Evolutionary conservation across 2,329 filamentous ascomycete species (phyloP), one percentile per base, ranked within the genome.

Genomic region (Penicillium sp.): DNA sequence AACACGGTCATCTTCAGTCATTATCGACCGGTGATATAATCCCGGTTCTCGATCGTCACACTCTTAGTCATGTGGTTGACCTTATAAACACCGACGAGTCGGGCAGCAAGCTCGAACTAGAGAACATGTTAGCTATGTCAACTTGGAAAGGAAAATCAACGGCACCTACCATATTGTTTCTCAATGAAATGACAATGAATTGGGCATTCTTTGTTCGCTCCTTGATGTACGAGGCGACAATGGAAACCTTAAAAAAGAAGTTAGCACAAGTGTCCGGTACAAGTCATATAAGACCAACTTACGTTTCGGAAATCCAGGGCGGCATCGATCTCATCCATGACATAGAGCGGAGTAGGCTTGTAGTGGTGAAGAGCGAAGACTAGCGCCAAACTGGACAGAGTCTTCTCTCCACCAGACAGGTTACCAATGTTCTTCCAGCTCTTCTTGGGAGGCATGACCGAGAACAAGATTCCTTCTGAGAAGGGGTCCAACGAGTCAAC

Each of bases 381-480:
- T 57, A 99, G 79, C 23, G 94, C 94, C 76, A 99, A 78, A 76
- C 89, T 93, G 66, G 90, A 94, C 61, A 99, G 79, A 38, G 94
- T 99, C 85, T 99, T 99, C 79, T 99, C 94, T 62, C 94, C 94
- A 81, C 94, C 94, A 33, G 89, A 93, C 66, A 99, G 74, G 74
- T 99, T 97, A 71, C 89, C 89, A 72, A 99, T 99, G 73, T 97
- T 99, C 84, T 97, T 99, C 96, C 96, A 99, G 71, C 89, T 94
- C 84, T 99, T 99, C 85, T 99, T 99, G 13, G 94, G 94, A 50
- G 94, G 96, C 94, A 99, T 99, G 65, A 99, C 96, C 55, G 89
- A 93, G 81, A 99, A 99, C 48, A 97, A 75, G 61, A 99, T 97
- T 27, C 94, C 94, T 76, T 99, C 94, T 7, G 90, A 92, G 81